phyloP scores from a whole-genome alignment of 139 green algal species.

The Chlorella ohadii region DNA sequence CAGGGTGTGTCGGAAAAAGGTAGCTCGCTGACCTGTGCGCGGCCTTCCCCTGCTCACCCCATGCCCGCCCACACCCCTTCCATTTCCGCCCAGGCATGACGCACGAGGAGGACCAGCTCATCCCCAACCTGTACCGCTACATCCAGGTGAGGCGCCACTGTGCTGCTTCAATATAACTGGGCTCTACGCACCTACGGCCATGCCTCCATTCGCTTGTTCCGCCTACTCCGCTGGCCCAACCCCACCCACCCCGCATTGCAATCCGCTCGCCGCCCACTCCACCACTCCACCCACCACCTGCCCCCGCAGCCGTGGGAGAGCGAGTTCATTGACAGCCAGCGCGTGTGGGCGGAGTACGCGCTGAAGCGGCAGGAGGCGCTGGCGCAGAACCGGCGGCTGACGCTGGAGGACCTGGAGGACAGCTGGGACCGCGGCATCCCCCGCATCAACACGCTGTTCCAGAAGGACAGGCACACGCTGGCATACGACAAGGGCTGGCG shows the following conservation, averaged over 20 bases:
- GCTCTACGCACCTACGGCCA: too few species aligned
- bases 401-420: conserved; percentile 96
- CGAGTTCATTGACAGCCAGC: conserved; percentile 98
- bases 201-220: too few species aligned
- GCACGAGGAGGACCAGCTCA: conserved; percentile 99
- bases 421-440: conserved; percentile 99
- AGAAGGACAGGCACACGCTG: conserved; percentile 98
- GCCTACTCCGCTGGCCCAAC: too few species aligned
- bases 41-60: background rate
- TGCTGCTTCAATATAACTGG: too few species aligned
- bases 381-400: conserved; percentile 81
- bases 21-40: too few species aligned
- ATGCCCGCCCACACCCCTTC: background rate
- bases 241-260: too few species aligned
- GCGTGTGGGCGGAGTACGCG: conserved; percentile 99
- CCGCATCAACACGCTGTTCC: conserved; percentile 99
- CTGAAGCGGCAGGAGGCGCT: conserved; percentile 94
- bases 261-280: too few species aligned
- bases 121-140: conserved; percentile 98
- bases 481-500: conserved; percentile 99
- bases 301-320: conserved; percentile 91
- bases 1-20: too few species aligned
- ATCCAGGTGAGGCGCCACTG: conserved; percentile 64
- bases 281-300: too few species aligned
- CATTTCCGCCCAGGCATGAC: conserved; percentile 82